Conservation (phyloP, 306 rosid genomes). For the Purshia tridentata region DNA sequence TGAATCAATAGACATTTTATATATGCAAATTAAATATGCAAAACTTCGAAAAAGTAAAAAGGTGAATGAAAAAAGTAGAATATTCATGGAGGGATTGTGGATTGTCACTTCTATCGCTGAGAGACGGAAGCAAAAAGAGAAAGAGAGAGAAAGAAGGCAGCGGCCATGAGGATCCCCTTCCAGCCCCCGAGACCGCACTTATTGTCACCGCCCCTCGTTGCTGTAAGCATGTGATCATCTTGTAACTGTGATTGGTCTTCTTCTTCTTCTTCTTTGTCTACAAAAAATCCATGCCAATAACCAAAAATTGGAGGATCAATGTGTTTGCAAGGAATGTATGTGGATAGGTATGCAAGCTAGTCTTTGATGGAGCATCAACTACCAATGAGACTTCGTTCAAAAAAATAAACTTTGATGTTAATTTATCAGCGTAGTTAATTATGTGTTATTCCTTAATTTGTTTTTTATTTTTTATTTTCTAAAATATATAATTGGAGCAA, state of each 20-base stretch:
- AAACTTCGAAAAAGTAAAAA: too few relatives aligned
- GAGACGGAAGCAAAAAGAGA: too few relatives aligned
- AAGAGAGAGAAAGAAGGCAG: background rate
- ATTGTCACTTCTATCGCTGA: too few relatives aligned
- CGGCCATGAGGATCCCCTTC: background rate
- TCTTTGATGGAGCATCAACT: too few relatives aligned
- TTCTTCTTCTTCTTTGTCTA: background rate
- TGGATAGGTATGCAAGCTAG: background rate
- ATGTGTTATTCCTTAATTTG: too few relatives aligned
- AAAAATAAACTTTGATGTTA: background rate
- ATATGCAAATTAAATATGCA: too few relatives aligned
- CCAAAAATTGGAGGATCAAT: background rate
- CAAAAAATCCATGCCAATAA: background rate
- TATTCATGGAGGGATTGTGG: too few relatives aligned
- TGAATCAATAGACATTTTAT: too few relatives aligned
- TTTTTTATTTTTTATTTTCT: background rate
- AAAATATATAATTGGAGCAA: background rate
- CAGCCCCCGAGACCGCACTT: background rate
- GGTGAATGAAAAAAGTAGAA: too few relatives aligned
- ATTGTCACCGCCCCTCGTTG: background rate
- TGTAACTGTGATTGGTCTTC: too few relatives aligned
- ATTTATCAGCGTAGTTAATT: too few relatives aligned
- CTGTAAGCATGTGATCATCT: background rate
- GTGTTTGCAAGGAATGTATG: background rate
- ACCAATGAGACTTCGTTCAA: background rate